Evolutionary conservation across 176 grass and related monocot species (phyloP).

Genomic region (Alloteropsis semialata): DNA sequence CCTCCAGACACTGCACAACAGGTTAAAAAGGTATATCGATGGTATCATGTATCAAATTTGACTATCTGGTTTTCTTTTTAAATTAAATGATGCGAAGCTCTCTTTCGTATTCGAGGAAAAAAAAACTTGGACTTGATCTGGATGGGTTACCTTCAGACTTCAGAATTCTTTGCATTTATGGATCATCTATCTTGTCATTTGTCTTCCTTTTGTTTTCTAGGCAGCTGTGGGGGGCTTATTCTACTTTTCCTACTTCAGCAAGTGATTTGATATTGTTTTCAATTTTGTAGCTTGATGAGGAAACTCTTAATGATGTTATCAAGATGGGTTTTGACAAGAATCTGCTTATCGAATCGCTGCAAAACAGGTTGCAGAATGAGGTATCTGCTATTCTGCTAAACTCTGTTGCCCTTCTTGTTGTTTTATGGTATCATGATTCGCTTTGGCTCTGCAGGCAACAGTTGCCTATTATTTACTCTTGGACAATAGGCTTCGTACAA

Average conservation of each 20-base stretch:
- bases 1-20: slow-evolving; percentile 78
- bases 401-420: background rate
- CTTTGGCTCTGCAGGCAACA: slow-evolving; percentile 54
- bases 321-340: slow-evolving; percentile 88
- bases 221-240: background rate
- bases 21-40: slow-evolving; percentile 67
- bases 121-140: background rate
- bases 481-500: slow-evolving; percentile 77
- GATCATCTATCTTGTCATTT: background rate
- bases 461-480: slow-evolving; percentile 97
- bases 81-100: background rate
- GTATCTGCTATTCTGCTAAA: slow-evolving; percentile 39
- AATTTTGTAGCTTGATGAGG: slow-evolving; percentile 75
- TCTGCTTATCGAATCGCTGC: slow-evolving; percentile 71
- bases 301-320: slow-evolving; percentile 77
- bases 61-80: background rate
- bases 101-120: background rate
- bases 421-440: slow-evolving; percentile 27
- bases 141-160: background rate
- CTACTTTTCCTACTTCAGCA: background rate
- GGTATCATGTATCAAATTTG: slow-evolving; percentile 6
- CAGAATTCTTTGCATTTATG: background rate
- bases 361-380: slow-evolving; percentile 88
- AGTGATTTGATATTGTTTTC: slow-evolving; percentile 9
- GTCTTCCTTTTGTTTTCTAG: background rate